Conservation (phyloP, 305 asterid genomes). For the Solanum hybrid region DNA sequence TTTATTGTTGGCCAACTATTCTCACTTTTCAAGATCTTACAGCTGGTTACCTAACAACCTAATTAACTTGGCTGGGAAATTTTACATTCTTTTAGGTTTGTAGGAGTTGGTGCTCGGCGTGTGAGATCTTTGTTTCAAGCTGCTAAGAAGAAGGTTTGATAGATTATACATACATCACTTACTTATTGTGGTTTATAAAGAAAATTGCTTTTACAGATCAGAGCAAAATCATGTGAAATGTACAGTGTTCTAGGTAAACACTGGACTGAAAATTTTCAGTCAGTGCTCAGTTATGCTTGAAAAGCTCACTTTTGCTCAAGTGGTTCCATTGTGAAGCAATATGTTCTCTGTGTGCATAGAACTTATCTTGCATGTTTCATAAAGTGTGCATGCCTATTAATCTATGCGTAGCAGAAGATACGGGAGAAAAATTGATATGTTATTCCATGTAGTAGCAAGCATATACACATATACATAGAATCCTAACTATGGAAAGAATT, state of each 20-base stretch:
- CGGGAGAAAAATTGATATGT: background rate
- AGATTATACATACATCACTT: constrained; percentile 4
- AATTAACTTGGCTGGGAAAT: background rate
- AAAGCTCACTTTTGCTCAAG: background rate
- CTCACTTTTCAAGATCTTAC: background rate
- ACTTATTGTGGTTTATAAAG: background rate
- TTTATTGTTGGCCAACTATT: background rate
- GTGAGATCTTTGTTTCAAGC: constrained; percentile 97
- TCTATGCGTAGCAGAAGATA: background rate
- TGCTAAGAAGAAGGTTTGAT: constrained; percentile 82
- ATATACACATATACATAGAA: background rate
- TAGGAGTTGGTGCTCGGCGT: constrained; percentile 98
- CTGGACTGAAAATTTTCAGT: background rate
- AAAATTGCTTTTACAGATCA: background rate
- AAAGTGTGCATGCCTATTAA: background rate
- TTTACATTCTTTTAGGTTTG: constrained; percentile 53
- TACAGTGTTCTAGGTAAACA: background rate
- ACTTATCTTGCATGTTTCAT: background rate
- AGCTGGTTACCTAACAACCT: background rate
- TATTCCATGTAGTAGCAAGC: background rate
- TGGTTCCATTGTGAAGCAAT: background rate
- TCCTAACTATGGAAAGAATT: background rate
- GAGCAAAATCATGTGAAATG: background rate
- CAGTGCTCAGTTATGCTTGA: background rate
- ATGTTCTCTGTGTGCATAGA: background rate